Evolutionary conservation across 176 grass and related monocot genomes (phyloP), one percentile per base, ranked within the genome.

Genomic region (sorghum (Sorghum bicolor)): DNA sequence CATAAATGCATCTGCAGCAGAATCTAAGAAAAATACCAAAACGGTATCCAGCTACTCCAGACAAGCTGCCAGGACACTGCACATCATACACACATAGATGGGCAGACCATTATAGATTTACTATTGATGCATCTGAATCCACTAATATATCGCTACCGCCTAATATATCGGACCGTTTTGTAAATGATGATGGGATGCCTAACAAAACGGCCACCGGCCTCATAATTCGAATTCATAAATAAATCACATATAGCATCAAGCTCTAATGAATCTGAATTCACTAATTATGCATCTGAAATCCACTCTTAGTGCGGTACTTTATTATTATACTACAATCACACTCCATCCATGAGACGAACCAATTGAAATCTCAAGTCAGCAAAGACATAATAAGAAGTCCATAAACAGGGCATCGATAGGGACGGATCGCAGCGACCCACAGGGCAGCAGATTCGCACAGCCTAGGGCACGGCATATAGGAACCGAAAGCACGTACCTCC

Each of bases 401-500:
- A 58, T 5, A 60, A 25, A 60, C 57, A 60, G 11, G 22, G 13
- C 11, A 50, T 50, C 39, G 0, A 44, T 8, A 28, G 41, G 1
- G 22, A 5, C 34, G 84, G n/a, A 65, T 69, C 70, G 0, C 38
- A 31, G 48, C 10, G 48, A 22, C 41, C 33, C 5, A 41, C 36
- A 38, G 67, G 37, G 38, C 68, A 5, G 17, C 24, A 34, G 45
- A 79, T 53, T 26, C 17, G 5, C 34, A 72, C 68, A 62, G 10
- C 19, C 0, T 15, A 15, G 19, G 0, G 36, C 60, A 29, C 9
- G 0, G 24, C 10, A 28, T 19, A 16, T 19, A 39, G 34, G 36
- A 67, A 74, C 25, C 10, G 4, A 11, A 40, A 41, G 22, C 6
- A 16, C 6, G 64, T 82, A 97, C 94, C 89, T 93, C 91, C 36